Evolutionary conservation across 371 early-diverging fungal species (phyloP).

Genomic region (Apophysomyces ossiformis): DNA sequence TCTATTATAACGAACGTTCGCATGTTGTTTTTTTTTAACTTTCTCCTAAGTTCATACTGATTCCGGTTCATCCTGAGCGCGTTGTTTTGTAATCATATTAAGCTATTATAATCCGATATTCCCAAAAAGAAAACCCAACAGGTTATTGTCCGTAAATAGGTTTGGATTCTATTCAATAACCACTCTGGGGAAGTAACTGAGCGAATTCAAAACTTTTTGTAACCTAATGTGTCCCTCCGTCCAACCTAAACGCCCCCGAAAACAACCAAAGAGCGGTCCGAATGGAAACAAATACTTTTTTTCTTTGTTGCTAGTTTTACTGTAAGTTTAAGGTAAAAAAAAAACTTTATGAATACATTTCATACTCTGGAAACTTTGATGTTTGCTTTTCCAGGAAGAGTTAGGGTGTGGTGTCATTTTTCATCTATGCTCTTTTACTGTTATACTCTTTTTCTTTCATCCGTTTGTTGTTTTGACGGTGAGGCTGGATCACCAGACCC

Average conservation of each 20-base stretch:
- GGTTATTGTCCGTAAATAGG: too few relatives aligned
- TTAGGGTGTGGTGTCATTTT: background rate
- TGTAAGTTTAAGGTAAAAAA: background rate
- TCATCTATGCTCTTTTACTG: slow-evolving; percentile 1
- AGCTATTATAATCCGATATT: too few relatives aligned
- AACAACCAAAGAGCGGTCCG: background rate
- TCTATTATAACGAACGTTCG: too few relatives aligned
- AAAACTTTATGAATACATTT: background rate
- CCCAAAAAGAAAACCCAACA: too few relatives aligned
- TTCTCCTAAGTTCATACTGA: too few relatives aligned
- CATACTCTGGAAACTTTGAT: background rate
- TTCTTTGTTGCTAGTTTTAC: background rate
- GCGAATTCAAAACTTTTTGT: background rate
- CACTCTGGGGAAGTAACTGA: background rate
- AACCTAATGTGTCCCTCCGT: background rate
- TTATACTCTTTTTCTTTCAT: background rate
- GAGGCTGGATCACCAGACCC: too few relatives aligned
- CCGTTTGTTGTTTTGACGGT: background rate
- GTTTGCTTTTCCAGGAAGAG: background rate
- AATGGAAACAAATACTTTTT: background rate
- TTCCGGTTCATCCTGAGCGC: too few relatives aligned
- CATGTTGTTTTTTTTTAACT: too few relatives aligned
- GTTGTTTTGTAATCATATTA: too few relatives aligned
- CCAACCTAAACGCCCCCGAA: background rate
- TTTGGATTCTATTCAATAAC: too few relatives aligned